Evolutionary conservation across 352 stramenopile species (phyloP), one percentile per base, ranked within the genome.

Genomic region (Globisporangium uncinulatum): DNA sequence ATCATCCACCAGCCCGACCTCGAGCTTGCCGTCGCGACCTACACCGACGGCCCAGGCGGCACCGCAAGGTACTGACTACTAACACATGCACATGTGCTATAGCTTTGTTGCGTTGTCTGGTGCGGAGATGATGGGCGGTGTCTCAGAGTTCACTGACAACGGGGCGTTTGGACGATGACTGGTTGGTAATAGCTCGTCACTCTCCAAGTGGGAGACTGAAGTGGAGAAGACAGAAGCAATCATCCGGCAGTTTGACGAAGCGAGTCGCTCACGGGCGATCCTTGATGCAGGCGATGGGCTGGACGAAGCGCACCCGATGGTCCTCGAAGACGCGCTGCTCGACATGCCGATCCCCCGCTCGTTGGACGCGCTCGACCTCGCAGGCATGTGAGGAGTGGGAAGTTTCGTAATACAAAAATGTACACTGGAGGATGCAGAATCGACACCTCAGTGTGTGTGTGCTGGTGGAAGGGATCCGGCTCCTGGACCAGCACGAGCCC

Each of bases 211-310:
- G 79, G 79, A 90, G 66, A 88, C 82, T 1, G 79, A 92, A 50
- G 77, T 83, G 39, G 79, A 90, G 46, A 92, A 92, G 60, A 87
- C 82, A 2, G 82, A 92, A 46, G 80, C 80, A 19, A 89, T 92
- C 58, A 71, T 92, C 51, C 77, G 82, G 15, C 79, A 89, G 57
- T 90, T 92, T 46, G 82, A 92, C 50, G 76, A 90, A 51, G 78
- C 79, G 47, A 90, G 74, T 67, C 76, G 82, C 57, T 79, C 83
- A 34, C 82, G 82, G 55, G 64, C 70, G 14, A 50, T 77, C 44
- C 74, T 83, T 51, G 78, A 89, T 44, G 69, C 65, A 0, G 66
- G 63, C 14, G 79, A 90, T 41, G 62, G 66, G 2, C 65, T 57
- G 13, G 79, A 92, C 29, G 79, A 90, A 53, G 57, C 75, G 24